Evolutionary conservation across 495 filamentous ascomycete genomes (phyloP).

Genomic region (Glonium stellatum): DNA sequence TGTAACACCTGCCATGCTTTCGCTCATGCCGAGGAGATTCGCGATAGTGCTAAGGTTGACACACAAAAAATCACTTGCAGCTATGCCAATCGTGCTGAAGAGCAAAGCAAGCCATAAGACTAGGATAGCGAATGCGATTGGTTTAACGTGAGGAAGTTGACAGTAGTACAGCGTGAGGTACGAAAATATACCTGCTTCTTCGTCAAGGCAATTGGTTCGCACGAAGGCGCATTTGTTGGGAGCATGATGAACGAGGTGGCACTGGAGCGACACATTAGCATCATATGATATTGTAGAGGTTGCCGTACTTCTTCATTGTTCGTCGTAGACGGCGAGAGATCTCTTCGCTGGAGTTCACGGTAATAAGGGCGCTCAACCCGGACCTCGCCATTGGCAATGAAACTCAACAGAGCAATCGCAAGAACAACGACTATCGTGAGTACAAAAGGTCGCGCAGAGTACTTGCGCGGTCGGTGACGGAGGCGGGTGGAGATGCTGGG

Average conservation of each 20-base stretch:
- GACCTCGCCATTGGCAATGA: slow-evolving; percentile 1
- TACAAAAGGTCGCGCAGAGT: slow-evolving; percentile 35
- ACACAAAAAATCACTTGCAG: slow-evolving; percentile 96
- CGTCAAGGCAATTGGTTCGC: slow-evolving; percentile 70
- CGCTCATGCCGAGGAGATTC: slow-evolving; percentile 80
- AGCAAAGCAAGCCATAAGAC: slow-evolving; percentile 80
- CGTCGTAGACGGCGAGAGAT: background rate
- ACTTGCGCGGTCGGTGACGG: slow-evolving; percentile 15
- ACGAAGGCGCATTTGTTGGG: slow-evolving; percentile 83
- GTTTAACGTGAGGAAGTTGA: slow-evolving; percentile 57
- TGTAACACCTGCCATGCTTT: slow-evolving; percentile 93
- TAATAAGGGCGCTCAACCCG: background rate
- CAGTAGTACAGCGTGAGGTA: slow-evolving; percentile 95
- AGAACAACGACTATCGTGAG: slow-evolving; percentile 30
- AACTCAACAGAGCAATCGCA: slow-evolving; percentile 18
- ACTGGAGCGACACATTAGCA: slow-evolving; percentile 43
- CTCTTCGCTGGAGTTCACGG: slow-evolving; percentile 5
- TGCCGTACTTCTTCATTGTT: slow-evolving; percentile 23
- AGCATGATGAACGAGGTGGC: slow-evolving; percentile 69
- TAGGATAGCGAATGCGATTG: slow-evolving; percentile 69
- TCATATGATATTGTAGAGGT: background rate
- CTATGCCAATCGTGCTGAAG: slow-evolving; percentile 97
- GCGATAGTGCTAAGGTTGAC: slow-evolving; percentile 92
- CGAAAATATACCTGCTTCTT: slow-evolving; percentile 81
- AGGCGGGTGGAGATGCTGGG: background rate